phyloP scores from a whole-genome alignment of 306 rosid genomes.

The Prunus fruticosa region DNA sequence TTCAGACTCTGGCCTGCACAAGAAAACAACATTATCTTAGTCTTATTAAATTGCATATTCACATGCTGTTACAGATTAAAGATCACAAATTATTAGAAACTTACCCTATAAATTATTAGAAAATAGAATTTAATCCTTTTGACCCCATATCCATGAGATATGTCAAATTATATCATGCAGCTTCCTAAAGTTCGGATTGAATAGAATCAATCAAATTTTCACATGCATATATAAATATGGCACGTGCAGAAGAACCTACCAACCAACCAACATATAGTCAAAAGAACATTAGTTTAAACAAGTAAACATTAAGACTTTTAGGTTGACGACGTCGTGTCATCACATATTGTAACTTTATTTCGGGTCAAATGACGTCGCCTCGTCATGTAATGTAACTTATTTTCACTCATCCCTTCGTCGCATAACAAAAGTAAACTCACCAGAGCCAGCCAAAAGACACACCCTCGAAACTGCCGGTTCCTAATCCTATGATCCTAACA shows the following conservation, averaged over 20 bases:
- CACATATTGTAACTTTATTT: not conserved
- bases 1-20: conserved; percentile 89
- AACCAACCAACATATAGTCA: too few relatives aligned
- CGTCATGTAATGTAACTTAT: not conserved
- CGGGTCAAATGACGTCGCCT: not conserved
- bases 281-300: not conserved
- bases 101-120: too few relatives aligned
- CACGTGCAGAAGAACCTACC: not conserved
- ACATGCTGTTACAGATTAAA: not conserved
- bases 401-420: too few relatives aligned
- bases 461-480: not conserved
- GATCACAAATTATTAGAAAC: not conserved
- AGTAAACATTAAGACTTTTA: not conserved
- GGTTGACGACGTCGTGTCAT: not conserved
- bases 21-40: not conserved
- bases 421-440: too few relatives aligned
- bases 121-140: too few relatives aligned
- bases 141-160: too few relatives aligned
- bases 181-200: too few relatives aligned
- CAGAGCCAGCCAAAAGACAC: not conserved
- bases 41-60: not conserved
- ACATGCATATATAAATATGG: too few relatives aligned
- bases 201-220: too few relatives aligned
- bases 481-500: not conserved
- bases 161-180: too few relatives aligned